Base-by-base conservation (phyloP, 495 filamentous ascomycete genomes). In the Friedmanniomyces simplex region DNA sequence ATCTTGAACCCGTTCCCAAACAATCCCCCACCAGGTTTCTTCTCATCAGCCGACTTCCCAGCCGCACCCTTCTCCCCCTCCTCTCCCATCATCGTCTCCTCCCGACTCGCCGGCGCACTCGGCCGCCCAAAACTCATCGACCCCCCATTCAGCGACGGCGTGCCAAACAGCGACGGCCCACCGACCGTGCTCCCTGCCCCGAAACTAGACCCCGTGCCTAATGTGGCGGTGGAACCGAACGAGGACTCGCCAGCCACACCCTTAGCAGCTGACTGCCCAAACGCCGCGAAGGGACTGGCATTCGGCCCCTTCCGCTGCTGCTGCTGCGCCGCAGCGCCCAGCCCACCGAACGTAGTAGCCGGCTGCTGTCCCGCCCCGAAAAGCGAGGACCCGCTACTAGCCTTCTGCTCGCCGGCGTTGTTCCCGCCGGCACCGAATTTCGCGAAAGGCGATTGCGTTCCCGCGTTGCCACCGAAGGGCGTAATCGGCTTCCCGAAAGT, bases 1-100 rank as follows among this genome's bases (percentile, higher is more conserved):
- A 96, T 76, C 24, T 82, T 81, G 67, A 96, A 96, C 0, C 78
- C 76, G 18, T 74, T 67, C 16, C 83, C 81, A 67, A 89, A 84
- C 34, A 54, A 20, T 11, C 51, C 51, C 5, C 70, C 67, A 11
- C 4, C 63, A 7, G 70, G 59, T 30, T 73, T 73, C 57, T 77
- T 71, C 11, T 52, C 49, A 16, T 2, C 20, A 28, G 14, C 46
- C 4, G 41, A 16, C 41, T n/a, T 43, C 41, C 5, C 41, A n/a
- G 41, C 48, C 20, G 57, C 39, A 13, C 42, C 37, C 50, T 52
- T 43, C 36, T 54, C n/a, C n/a, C n/a, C 46, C 14, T 59, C 47
- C 18, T 58, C 61, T 25, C 59, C 43, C 12, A 13, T 41, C 61
- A 64, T 66, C 7, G 48, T 58, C 42, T 52, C 60, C 39, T 63